Conservation (phyloP, 768 basidiomycete genomes). For the Suillus subaureus region DNA sequence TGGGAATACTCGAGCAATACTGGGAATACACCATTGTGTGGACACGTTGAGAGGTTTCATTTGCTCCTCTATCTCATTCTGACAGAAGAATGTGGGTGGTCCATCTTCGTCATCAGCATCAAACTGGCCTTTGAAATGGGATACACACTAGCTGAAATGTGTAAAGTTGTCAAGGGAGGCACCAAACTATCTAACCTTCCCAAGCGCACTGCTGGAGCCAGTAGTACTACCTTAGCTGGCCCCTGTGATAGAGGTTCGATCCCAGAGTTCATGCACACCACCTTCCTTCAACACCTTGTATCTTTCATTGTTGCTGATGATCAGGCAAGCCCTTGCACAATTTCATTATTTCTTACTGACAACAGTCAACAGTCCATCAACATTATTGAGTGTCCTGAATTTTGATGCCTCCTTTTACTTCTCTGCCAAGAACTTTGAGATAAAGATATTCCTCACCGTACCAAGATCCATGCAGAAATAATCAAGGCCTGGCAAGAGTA, state of each 20-base stretch:
- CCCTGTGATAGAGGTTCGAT: not conserved
- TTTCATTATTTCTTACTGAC: not conserved
- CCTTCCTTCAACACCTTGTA: not conserved
- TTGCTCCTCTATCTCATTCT: not conserved
- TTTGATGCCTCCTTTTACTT: slow-evolving; percentile 27
- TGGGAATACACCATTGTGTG: not conserved
- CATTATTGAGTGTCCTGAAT: slow-evolving; percentile 30
- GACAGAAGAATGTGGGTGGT: not conserved
- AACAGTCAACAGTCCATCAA: slow-evolving; percentile 27
- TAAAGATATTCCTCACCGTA: slow-evolving; percentile 27
- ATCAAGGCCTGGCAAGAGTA: slow-evolving; percentile 24
- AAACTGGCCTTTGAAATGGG: not conserved
- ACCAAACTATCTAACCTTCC: not conserved
- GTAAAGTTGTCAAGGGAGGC: not conserved
- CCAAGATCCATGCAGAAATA: slow-evolving; percentile 22
- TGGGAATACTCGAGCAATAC: not conserved
- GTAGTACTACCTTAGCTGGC: not conserved
- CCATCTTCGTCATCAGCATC: not conserved
- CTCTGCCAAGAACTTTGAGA: slow-evolving; percentile 25
- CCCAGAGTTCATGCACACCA: not conserved
- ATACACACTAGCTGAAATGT: not conserved
- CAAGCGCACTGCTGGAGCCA: not conserved
- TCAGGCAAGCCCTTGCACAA: not conserved
- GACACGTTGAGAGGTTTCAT: not conserved
- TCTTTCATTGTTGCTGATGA: not conserved